phyloP scores from a whole-genome alignment of 352 stramenopile species.

The Phytophthora cryptogea region DNA sequence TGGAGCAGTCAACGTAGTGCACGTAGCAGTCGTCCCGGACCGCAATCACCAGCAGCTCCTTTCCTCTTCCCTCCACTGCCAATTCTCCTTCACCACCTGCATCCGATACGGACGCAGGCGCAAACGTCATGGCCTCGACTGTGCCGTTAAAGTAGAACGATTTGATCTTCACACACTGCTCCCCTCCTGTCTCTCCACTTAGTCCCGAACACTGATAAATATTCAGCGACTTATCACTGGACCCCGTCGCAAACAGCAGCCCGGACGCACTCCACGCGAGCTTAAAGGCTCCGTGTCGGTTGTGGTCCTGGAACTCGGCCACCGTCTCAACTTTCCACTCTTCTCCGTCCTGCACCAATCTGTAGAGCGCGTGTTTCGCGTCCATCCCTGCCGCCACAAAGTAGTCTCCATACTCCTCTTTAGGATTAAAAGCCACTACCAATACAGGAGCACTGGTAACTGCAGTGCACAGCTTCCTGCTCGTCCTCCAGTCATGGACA shows the following conservation, averaged over 20 bases:
- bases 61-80: constrained; percentile 1
- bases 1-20: constrained; percentile 81
- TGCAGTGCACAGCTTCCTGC: constrained; percentile 46
- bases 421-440: constrained; percentile 65
- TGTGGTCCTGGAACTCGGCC: constrained; percentile 71
- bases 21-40: constrained; percentile 86
- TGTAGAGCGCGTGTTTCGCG: constrained; percentile 61
- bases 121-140: constrained; percentile 67
- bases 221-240: constrained; percentile 78
- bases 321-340: constrained; percentile 51
- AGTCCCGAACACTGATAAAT: constrained; percentile 58
- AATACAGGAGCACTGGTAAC: constrained; percentile 56
- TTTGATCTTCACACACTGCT: constrained; percentile 64
- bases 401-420: constrained; percentile 38
- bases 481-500: constrained; percentile 66
- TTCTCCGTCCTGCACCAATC: constrained; percentile 36
- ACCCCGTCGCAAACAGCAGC: constrained; percentile 66
- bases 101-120: constrained; percentile 28
- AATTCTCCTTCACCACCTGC: neutral
- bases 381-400: constrained; percentile 81
- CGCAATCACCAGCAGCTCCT: constrained; percentile 63
- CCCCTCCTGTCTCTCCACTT: constrained; percentile 1
- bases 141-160: constrained; percentile 89
- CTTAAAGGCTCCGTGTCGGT: constrained; percentile 65
- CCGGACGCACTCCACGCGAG: constrained; percentile 64